Percentiles rank a stretch among this genome's conserved stretches.
phyloP scores from a whole-genome alignment of 2,329 filamentous ascomycete species.

The Chaetomium sp. region DNA sequence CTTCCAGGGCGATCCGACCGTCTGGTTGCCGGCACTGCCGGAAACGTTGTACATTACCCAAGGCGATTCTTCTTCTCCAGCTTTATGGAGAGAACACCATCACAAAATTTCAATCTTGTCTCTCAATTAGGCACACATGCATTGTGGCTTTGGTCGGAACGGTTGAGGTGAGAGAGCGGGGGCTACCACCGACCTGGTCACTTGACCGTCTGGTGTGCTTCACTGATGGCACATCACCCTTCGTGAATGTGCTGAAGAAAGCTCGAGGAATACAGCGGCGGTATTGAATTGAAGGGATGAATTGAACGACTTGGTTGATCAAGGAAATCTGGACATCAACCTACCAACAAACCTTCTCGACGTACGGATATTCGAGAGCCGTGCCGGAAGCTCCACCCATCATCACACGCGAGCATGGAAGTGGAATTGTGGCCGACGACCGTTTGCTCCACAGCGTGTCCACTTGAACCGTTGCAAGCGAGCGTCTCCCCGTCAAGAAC shows the following conservation, averaged over 20 bases:
- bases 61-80: slow-evolving; percentile 21
- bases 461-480: slow-evolving; percentile 5
- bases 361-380: background rate
- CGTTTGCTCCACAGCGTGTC: slow-evolving; percentile 3
- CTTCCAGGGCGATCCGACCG: slow-evolving; percentile 20
- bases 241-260: too few relatives aligned
- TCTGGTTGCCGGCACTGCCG: slow-evolving; percentile 24
- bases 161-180: too few relatives aligned
- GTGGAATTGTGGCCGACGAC: slow-evolving; percentile 7
- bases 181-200: too few relatives aligned
- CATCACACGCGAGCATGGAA: background rate
- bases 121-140: background rate
- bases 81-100: slow-evolving; percentile 17
- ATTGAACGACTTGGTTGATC: too few relatives aligned
- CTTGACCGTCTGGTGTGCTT: too few relatives aligned
- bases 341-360: too few relatives aligned
- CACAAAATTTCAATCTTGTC: slow-evolving; percentile 25
- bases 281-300: too few relatives aligned
- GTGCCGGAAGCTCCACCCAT: slow-evolving; percentile 5
- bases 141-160: background rate
- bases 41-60: slow-evolving; percentile 24
- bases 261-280: too few relatives aligned
- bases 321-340: too few relatives aligned
- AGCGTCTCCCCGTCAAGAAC: slow-evolving; percentile 13
- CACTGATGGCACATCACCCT: too few relatives aligned